Conservation (phyloP, 2,329 filamentous ascomycete species). For the Clathrospora elynae region DNA sequence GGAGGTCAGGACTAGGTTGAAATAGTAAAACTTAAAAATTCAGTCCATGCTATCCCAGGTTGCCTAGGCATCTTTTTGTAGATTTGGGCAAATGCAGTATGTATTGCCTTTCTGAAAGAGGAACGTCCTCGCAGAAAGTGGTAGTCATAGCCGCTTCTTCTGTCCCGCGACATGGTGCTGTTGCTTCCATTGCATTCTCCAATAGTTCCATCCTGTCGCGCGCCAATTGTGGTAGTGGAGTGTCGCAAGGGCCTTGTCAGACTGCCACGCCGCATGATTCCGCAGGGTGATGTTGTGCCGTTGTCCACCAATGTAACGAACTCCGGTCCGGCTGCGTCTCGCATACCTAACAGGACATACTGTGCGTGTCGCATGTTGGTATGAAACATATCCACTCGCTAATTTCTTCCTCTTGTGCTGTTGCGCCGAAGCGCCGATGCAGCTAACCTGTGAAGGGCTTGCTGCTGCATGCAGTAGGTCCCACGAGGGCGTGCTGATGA, state of each 20-base stretch:
- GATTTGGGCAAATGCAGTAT: constrained; percentile 3
- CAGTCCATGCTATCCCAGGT: constrained; percentile 7
- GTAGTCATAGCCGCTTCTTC: background rate
- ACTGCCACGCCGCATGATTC: constrained; percentile 11
- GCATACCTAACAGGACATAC: constrained; percentile 23
- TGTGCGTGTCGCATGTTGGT: constrained; percentile 9
- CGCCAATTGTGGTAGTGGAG: constrained; percentile 4
- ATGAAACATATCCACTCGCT: constrained; percentile 14
- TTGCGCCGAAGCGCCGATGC: constrained; percentile 19
- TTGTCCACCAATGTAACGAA: constrained; percentile 9
- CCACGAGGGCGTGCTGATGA: constrained; percentile 6
- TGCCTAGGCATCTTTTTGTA: constrained; percentile 8
- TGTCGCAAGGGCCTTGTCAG: constrained; percentile 6
- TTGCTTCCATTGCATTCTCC: constrained; percentile 4
- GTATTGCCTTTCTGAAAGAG: background rate
- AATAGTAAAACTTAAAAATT: constrained; percentile 11
- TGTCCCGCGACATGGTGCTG: constrained; percentile 9
- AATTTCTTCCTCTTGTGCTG: constrained; percentile 15
- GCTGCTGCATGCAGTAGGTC: constrained; percentile 15
- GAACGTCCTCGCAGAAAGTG: background rate
- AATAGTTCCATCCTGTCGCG: constrained; percentile 3
- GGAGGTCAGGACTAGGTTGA: constrained; percentile 7
- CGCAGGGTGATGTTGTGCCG: constrained; percentile 7
- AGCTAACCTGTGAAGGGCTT: constrained; percentile 11
- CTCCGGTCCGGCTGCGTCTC: constrained; percentile 17